Evolutionary conservation across 2,329 filamentous ascomycete genomes (phyloP).

Genomic region (Colletotrichum sp.): DNA sequence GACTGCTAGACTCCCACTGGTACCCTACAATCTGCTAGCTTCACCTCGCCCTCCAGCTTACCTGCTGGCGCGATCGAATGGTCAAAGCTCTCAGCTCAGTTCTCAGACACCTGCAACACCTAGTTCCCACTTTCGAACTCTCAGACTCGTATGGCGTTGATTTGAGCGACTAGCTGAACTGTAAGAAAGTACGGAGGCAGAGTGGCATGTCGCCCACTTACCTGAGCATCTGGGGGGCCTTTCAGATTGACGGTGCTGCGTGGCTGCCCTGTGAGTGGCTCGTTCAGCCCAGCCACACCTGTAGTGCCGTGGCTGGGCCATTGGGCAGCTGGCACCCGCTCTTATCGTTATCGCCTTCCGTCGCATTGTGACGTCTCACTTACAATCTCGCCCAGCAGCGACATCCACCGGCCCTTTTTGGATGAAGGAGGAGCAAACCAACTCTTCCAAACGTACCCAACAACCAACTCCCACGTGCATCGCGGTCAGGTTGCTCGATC

Average conservation of each 20-base stretch:
- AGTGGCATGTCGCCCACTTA: background rate
- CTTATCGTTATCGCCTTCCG: background rate
- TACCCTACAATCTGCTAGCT: background rate
- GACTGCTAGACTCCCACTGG: background rate
- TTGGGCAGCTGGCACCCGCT: background rate
- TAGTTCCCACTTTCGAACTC: background rate
- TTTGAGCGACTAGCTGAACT: background rate
- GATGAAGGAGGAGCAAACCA: background rate
- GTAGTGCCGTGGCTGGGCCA: background rate
- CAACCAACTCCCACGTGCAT: background rate
- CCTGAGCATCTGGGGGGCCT: background rate
- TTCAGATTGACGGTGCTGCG: background rate
- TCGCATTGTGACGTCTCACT: background rate
- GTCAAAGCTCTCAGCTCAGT: conserved; percentile 13
- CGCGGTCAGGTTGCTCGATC: background rate
- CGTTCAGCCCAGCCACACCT: background rate
- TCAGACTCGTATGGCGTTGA: background rate
- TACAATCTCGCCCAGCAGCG: background rate
- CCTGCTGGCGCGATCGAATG: background rate
- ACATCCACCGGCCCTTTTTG: background rate
- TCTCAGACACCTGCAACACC: background rate
- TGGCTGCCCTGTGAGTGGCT: background rate
- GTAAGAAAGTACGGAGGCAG: background rate
- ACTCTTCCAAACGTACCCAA: background rate
- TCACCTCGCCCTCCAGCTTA: background rate